Evolutionary conservation across 495 filamentous ascomycete species (phyloP).

Genomic region (Podospora tetraspora): DNA sequence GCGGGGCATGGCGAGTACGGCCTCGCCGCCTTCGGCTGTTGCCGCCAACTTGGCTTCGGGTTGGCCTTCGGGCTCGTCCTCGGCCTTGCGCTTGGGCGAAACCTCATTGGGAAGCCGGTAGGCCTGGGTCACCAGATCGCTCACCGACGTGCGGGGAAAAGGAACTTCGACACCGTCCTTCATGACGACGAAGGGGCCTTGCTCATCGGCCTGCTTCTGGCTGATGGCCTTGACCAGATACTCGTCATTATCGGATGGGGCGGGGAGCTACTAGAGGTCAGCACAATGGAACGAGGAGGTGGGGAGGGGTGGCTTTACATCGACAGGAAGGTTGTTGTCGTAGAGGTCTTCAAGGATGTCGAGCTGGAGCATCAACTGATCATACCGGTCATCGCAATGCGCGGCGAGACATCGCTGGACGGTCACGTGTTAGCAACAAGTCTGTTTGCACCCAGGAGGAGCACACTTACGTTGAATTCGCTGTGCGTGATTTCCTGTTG

Average conservation of each 20-base stretch:
- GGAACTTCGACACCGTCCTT: conserved; percentile 34
- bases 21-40: conserved; percentile 23
- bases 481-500: conserved; percentile 14
- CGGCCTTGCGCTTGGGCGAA: conserved; percentile 35
- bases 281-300: background rate
- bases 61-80: conserved; percentile 38
- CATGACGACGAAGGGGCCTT: conserved; percentile 24
- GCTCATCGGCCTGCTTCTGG: conserved; percentile 28
- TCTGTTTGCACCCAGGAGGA: background rate
- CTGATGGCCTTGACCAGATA: conserved; percentile 33
- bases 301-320: conserved; percentile 34
- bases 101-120: conserved; percentile 22
- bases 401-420: conserved; percentile 27
- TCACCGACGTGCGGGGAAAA: conserved; percentile 23
- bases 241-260: conserved; percentile 18
- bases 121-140: conserved; percentile 26
- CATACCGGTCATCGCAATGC: conserved; percentile 33
- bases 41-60: conserved; percentile 33
- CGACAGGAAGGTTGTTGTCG: conserved; percentile 30
- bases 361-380: conserved; percentile 29
- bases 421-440: conserved; percentile 7
- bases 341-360: conserved; percentile 34
- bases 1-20: conserved; percentile 26
- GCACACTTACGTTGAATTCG: conserved; percentile 19
- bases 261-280: conserved; percentile 27